These are phyloP conservation scores for Mucor irregularis DNA, from an alignment of 371 early-diverging fungal genomes.

Conservation along the genomic window DNA sequence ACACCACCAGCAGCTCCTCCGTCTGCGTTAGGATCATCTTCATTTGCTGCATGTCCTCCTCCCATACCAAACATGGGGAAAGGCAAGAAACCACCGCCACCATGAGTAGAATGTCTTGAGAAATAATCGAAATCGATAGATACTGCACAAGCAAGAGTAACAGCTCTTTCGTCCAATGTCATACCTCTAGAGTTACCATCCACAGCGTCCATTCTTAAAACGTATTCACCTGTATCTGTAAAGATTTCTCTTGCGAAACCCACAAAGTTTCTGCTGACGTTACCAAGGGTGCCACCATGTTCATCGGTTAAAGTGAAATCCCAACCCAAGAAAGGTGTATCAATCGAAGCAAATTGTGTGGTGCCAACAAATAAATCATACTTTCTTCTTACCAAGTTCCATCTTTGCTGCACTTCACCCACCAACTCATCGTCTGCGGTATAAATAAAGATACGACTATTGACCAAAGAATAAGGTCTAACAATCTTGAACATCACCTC, in stretches of 20 bases:
- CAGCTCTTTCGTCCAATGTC: slow-evolving; percentile 83
- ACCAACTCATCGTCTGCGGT: slow-evolving; percentile 65
- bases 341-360: slow-evolving; percentile 78
- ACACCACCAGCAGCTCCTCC: not conserved
- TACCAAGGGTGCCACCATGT: slow-evolving; percentile 56
- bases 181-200: slow-evolving; percentile 57
- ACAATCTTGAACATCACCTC: slow-evolving; percentile 72
- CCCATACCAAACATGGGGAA: slow-evolving; percentile 51
- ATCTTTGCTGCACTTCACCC: slow-evolving; percentile 89
- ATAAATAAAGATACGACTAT: slow-evolving; percentile 71
- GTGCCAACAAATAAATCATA: slow-evolving; percentile 77
- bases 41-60: slow-evolving; percentile 15
- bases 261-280: slow-evolving; percentile 80
- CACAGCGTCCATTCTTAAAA: slow-evolving; percentile 74
- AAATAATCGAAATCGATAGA: slow-evolving; percentile 94
- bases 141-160: slow-evolving; percentile 81
- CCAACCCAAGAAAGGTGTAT: slow-evolving; percentile 78
- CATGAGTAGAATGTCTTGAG: slow-evolving; percentile 72
- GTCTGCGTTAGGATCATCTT: not conserved
- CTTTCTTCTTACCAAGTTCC: slow-evolving; percentile 83
- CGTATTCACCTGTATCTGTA: slow-evolving; percentile 87
- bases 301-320: slow-evolving; percentile 78
- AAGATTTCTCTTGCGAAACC: slow-evolving; percentile 89
- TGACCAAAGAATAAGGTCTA: slow-evolving; percentile 80
- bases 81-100: slow-evolving; percentile 42